Base-by-base conservation (phyloP, 441 rosid genomes). In the Brassica balearica region DNA sequence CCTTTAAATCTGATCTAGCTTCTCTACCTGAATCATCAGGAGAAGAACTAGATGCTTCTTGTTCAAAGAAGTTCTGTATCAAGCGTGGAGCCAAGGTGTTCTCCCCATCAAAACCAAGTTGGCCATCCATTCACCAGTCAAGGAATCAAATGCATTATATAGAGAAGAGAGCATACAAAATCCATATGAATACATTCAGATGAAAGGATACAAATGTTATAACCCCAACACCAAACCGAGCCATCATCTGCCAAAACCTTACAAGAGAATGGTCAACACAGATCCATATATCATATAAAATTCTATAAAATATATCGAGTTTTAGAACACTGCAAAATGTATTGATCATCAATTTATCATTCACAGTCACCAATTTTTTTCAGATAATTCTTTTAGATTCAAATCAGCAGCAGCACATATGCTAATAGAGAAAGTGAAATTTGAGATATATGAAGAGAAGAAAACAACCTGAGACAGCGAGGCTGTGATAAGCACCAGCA, bases 221-320 rank as follows among this genome's bases (percentile, higher is more conserved):
- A 92, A 78, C 98, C 98, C 98, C 97, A 95, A 69, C 88, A 84
- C 97, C 97, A 95, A 71, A 95, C 88, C 0, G 94, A 91, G 74
- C 97, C 97, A 86, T 90, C 97, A 84, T 89, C 97, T 94, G 95
- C 82, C 81, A 87, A 66, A 25, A 77, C 53, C 81, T 75, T 80
- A 66, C 73, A 63, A 55, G 53, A 69, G 3, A 65, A 69, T 64
- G 80, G 65, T 80, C 75, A 80, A 8, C 43, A 79, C 43, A 51
- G 6, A 63, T 53, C 65, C 11, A 38, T 17, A 36, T 17, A 79
- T 69, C 56, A 41, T 11, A 69, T 69, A 41, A 32, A 7, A 11
- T 43, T 32, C 46, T 14, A 46, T 34, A 77, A 10, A 27, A 15
- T 15, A 15, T 15, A 15, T 15, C 17, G 17, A 15, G 19, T 19